Evolutionary conservation across 345 rosid genomes (phyloP).

Genomic region (Eucalyptus caleyi): DNA sequence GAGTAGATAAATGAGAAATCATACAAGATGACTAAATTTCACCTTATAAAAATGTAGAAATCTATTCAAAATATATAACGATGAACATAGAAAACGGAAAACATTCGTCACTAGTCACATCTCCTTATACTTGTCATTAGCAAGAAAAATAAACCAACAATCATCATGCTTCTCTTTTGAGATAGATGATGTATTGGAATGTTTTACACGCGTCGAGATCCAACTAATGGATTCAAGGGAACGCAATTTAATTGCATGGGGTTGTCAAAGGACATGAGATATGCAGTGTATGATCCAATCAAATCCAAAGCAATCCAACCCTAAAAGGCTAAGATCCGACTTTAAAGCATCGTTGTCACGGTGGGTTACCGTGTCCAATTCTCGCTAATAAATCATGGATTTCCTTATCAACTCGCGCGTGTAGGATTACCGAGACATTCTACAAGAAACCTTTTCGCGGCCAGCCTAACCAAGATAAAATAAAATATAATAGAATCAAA

Average conservation of each 20-base stretch:
- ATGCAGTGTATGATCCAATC: not conserved
- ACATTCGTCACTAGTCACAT: not conserved
- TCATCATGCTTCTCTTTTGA: not conserved
- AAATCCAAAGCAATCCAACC: not conserved
- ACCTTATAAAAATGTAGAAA: not conserved
- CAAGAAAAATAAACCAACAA: not conserved
- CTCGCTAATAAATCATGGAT: not conserved
- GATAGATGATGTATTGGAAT: not conserved
- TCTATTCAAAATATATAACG: no score
- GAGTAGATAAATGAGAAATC: not conserved
- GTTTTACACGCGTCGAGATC: accelerated
- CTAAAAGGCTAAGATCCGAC: not conserved
- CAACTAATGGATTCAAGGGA: not conserved
- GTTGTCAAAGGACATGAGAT: not conserved
- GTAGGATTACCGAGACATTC: not conserved
- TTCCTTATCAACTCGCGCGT: not conserved
- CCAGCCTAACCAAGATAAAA: not conserved
- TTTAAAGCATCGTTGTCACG: not conserved
- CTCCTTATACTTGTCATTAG: not conserved
- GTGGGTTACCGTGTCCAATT: not conserved
- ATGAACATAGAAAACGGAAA: not conserved
- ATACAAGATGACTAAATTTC: not conserved
- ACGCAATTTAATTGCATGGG: no score
- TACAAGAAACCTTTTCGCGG: not conserved
- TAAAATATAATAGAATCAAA: not conserved